Evolutionary conservation across 768 basidiomycete species (phyloP), one percentile per base, ranked within the genome.

Genomic region (Kwoniella bestiolae): DNA sequence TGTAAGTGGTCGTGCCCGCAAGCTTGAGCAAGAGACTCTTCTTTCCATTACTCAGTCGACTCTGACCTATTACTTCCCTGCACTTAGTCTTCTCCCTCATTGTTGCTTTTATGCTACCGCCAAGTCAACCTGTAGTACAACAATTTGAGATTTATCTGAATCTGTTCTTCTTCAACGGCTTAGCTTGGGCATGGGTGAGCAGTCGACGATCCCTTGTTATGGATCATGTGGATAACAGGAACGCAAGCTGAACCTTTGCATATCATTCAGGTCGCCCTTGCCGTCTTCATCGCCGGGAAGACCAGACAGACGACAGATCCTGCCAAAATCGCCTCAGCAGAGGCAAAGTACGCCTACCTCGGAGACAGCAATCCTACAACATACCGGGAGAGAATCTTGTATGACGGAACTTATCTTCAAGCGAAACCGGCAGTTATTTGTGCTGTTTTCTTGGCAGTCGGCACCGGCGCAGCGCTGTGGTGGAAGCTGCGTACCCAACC

Each of bases 181-280:
- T 77, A 1, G 63, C 74, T 2, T 80, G 79, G 79, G 78, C 70
- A 5, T 80, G 79, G 79, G 74, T 73, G 29, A 63, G 70, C 52
- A n/a, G n/a, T n/a, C n/a, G n/a, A n/a, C n/a, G n/a, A n/a, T n/a
- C n/a, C n/a, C n/a, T n/a, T n/a, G n/a, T n/a, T n/a, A n/a, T n/a
- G n/a, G n/a, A n/a, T n/a, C n/a, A n/a, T n/a, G n/a, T n/a, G n/a
- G n/a, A n/a, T n/a, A n/a, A n/a, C n/a, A n/a, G n/a, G n/a, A n/a
- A n/a, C n/a, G n/a, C n/a, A n/a, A n/a, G n/a, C n/a, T n/a, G n/a
- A n/a, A n/a, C n/a, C n/a, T n/a, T n/a, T n/a, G n/a, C n/a, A n/a
- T n/a, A n/a, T n/a, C n/a, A 25, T 34, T 23, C 35, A 70, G 69
- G 45, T 67, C 34, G 62, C 64, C 56, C 61, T 80, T 3, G 78